Evolutionary conservation across 495 filamentous ascomycete genomes (phyloP), one percentile per base, ranked within the genome.

Genomic region (Hamigera avellanea): DNA sequence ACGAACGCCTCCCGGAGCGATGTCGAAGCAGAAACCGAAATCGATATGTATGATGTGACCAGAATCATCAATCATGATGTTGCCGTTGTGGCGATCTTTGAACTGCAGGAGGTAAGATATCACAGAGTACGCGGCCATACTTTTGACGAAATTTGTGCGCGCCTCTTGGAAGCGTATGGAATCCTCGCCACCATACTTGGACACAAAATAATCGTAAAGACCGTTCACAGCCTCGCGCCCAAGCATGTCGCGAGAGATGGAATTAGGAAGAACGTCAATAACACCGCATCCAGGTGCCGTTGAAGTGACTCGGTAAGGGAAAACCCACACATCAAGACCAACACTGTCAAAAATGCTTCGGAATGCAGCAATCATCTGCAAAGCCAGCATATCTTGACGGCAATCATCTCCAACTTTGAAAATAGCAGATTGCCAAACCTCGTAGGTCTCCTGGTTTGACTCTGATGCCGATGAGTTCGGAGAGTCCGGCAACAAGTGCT

Each of bases 341-440:
- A 95, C 83, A 46, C 67, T 79, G 56, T 88, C 80, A 65, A 95
- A 99, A 40, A 99, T 95, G 40, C 85, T 89, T 15, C 88, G 79
- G 70, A 99, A 99, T 6, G 86, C 84, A 3, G 93, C 80, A 52
- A 99, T 93, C 82, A 99, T 89, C 57, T 99, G 93, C 35, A 99
- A 66, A 9, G 91, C 93, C 33, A 99, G 65, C 47, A 99, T 83
- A 50, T 99, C 93, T 59, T 99, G 93, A 28, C 93, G 81, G 53
- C 93, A 96, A 54, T 99, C 93, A 52, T 99, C 93, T 14, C 93
- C 93, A 37, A 99, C 93, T 57, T 99, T 99, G 76, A 99, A 99
- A 53, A 99, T 99, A 12, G 93, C 93, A 2, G 88, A 93, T 58
- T 96, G 91, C 93, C 91, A 95, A 10, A 93, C 81, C 57, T 96